Base-by-base conservation (phyloP, 305 asterid species). In the Plantago lanceolata region DNA sequence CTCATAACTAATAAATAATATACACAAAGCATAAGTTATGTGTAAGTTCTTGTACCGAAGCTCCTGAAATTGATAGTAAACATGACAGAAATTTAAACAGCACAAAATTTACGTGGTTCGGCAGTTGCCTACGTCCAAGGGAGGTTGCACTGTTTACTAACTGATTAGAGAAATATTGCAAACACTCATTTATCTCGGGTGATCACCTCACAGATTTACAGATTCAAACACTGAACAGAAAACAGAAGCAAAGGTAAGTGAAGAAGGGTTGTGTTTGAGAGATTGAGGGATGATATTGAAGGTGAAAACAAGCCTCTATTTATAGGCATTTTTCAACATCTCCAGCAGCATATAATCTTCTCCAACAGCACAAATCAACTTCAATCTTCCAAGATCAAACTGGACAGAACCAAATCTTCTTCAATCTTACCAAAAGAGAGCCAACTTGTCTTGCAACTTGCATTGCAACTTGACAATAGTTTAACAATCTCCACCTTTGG, bases 401-500 rank as follows among this genome's bases (percentile, higher is more conserved):
- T n/a, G n/a, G n/a, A n/a, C n/a, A n/a, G n/a, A n/a, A n/a, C n/a
- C n/a, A n/a, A n/a, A n/a, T n/a, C n/a, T n/a, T n/a, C n/a, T n/a
- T n/a, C n/a, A 13, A 13, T n/a, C 51, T 13, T n/a, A 24, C 28
- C 16, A 14, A 12, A 47, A 47, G 51, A 13, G 51, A 47, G 51
- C 51, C 51, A 47, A 16, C 28, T 24, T 24, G 28, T 24, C 28
- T n/a, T n/a, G n/a, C n/a, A 24, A 24, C 28, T 24, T 24, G 28
- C 3, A 1, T 24, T 24, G 28, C 28, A 24, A 24, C 2, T 24
- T 1, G 28, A 3, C 28, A 24, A 24, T 24, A 24, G 13, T 47
- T 47, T n/a, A 47, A 47, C 51, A 47, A 47, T 47, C 51, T 47
- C 51, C 51, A 47, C 51, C 51, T 47, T 47, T 12, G 51, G 51